Evolutionary conservation across 2,329 filamentous ascomycete genomes (phyloP), one percentile per base, ranked within the genome.

Genomic region (Aspergillus pseudoglaucus): DNA sequence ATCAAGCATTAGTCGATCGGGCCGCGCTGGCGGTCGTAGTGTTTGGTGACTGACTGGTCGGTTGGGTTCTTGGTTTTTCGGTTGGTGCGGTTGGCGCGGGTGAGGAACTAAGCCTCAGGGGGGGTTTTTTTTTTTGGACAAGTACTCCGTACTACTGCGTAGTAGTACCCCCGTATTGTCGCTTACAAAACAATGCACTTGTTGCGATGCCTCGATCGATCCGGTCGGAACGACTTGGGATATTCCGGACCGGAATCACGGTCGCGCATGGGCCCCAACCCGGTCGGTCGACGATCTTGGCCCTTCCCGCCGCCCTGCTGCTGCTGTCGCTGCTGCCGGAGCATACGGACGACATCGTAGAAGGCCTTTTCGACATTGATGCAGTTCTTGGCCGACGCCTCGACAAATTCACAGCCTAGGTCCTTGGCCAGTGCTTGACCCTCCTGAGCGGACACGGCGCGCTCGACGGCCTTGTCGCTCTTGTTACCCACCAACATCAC

Each of bases 401-500:
- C 91, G 59, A 96, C 90, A 61, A 97, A 97, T 59, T 96, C 90
- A 72, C 93, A 97, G 53, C 89, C 89, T 35, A 98, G 76, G 62
- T 96, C 89, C 61, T 90, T 87, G 47, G 93, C 91, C 35, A 97
- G 75, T 45, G 90, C 90, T 57, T 89, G 87, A 14, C 93, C 93
- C 73, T 98, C 93, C 69, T 97, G 93, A 44, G 90, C 95, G 2
- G 90, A 96, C 3, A 97, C 93, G 64, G 96, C 91, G 56, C 93
- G 83, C 73, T 97, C 93, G 23, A 91, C 95, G 42, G 95, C 89
- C 61, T 93, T 82, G 72, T 98, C 93, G 73, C 89, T 95, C 76
- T 98, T 98, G 78, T 98, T 97, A 57, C 93, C 93, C 32, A 98
- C 93, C 25, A 98, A 80, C 93, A 98, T 97, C 62, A 98, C 88